Base-by-base conservation (phyloP, 2,329 filamentous ascomycete species). In the Sarocladiaceae sp. region DNA sequence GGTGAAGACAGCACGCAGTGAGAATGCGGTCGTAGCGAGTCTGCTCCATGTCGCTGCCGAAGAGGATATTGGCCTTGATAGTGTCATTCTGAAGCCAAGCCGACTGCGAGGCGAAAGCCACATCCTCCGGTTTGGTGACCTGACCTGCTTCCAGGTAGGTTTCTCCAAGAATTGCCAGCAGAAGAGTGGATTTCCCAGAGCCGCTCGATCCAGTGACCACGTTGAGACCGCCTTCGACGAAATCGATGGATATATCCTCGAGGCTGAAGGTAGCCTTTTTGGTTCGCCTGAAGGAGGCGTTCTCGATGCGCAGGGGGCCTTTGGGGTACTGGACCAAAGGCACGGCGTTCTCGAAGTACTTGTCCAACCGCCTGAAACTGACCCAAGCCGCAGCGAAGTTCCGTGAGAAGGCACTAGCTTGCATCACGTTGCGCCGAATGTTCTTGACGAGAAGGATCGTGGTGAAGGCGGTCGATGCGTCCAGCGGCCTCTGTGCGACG, bases 41-140 rank as follows among this genome's bases (percentile, higher is more conserved):
- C 47, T 68, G 59, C 46, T 80, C 74, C 51, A 74, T 72, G 6
- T 62, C 51, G 27, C 66, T 70, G 13, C 73, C 70, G 49, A 80
- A 79, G 2, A 78, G 53, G 33, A 80, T 72, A 43, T 80, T 80
- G 33, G 73, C 67, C 33, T 67, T 67, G 33, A 80, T 68, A 0
- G 72, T 74, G 24, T 73, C 73, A 45, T 76, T 78, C 52, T 78
- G 75, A 4, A 80, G 60, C 76, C 76, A 80, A 0, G 76, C 61
- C 2, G 72, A 72, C 47, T 80, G 76, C 2, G 76, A 76, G 6
- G 74, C 73, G 56, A 74, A 80, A 0, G 74, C 76, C 21, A 79
- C 64, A 45, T 78, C 75, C 16, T 62, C 60, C 1, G 74, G 73
- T 6, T 69, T 65, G 3, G 69, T 70, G 15, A 78, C 65, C 13